Evolutionary conservation across 1,139 yeast species (phyloP), one percentile per base, ranked within the genome.

Genomic region (Debaryomycetaceae sp.): DNA sequence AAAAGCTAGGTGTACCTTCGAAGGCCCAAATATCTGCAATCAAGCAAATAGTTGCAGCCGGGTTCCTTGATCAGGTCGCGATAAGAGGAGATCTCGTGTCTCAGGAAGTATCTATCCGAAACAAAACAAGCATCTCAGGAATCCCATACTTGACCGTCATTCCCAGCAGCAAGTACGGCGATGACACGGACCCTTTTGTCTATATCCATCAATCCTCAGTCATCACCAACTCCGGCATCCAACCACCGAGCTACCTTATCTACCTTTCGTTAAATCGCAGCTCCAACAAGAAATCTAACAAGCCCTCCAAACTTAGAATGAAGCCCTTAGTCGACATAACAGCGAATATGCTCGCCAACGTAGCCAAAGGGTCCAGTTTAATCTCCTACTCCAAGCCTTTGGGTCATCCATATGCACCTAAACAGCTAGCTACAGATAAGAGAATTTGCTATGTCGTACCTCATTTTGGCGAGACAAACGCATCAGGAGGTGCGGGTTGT

Each of bases 391-490:
- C 97, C 30, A 91, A 91, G 56, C 98, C 98, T 0, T 66, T 91
- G 43, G 96, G 96, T 0, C 86, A 87, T 41, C 96, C 96, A 3
- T 81, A 87, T 53, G 95, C 89, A 1, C 95, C 95, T 1, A 83
- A 83, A 53, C 68, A 72, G 48, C 53, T 87, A 14, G 65, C 79
- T 2, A 67, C 86, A 0, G 77, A 80, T 1, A 82, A 79, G 50
- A 68, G 97, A 50, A 92, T 86, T 53, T 87, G 95, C 50, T 89
- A 88, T 63, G 96, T 91, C 17, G 83, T 89, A 34, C 98, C 98
- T 1, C 66, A 96, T 41, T 81, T 87, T 57, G 98, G 98, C 8
- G 91, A 95, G 8, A 75, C 83, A 6, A 70, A 84, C 33, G 95
- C 95, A 4, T 75, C 82, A 29, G 96, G 95, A 22, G 87, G 89